Conservation (phyloP, 768 basidiomycete species). For the Pleurotus ostreatus region DNA sequence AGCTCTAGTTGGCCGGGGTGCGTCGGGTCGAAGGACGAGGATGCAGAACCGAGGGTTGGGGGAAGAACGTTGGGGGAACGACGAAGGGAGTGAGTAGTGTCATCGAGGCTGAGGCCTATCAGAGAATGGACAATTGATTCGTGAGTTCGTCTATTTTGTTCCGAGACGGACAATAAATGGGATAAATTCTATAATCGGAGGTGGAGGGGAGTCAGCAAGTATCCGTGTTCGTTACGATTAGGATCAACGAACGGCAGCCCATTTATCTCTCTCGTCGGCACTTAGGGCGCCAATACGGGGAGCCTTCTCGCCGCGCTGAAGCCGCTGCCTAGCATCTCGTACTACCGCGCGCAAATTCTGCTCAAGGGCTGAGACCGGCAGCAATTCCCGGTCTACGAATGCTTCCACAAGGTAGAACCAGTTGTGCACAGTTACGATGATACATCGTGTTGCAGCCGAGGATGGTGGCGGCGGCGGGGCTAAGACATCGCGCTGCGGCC, state of each 20-base stretch:
- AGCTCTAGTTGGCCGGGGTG: slow-evolving; percentile 30
- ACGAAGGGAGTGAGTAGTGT: slow-evolving; percentile 46
- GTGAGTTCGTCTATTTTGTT: slow-evolving; percentile 56
- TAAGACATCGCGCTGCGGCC: slow-evolving; percentile 58
- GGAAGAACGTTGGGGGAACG: slow-evolving; percentile 20
- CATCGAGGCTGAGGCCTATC: slow-evolving; percentile 79
- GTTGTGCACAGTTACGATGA: slow-evolving; percentile 71
- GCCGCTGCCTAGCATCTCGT: slow-evolving; percentile 53
- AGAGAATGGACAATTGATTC: slow-evolving; percentile 68
- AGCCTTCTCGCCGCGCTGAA: slow-evolving; percentile 49
- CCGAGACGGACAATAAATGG: slow-evolving; percentile 63
- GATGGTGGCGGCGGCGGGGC: slow-evolving; percentile 39
- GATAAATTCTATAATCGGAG: slow-evolving; percentile 58
- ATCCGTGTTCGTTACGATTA: background rate
- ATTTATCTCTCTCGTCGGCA: slow-evolving; percentile 76
- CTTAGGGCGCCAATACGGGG: slow-evolving; percentile 68
- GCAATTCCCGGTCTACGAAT: slow-evolving; percentile 37
- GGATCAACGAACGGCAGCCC: slow-evolving; percentile 60
- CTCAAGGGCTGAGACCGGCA: slow-evolving; percentile 38
- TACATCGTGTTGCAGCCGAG: slow-evolving; percentile 46
- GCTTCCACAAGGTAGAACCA: slow-evolving; percentile 79
- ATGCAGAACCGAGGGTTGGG: slow-evolving; percentile 13
- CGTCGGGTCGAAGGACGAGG: slow-evolving; percentile 18
- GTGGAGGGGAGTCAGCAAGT: background rate
- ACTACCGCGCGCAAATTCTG: slow-evolving; percentile 40